Percentiles rank a stretch among this genome's conserved stretches.
Evolutionary conservation across 352 stramenopile genomes (phyloP).

Genomic region (Globisporangium cederbergense): DNA sequence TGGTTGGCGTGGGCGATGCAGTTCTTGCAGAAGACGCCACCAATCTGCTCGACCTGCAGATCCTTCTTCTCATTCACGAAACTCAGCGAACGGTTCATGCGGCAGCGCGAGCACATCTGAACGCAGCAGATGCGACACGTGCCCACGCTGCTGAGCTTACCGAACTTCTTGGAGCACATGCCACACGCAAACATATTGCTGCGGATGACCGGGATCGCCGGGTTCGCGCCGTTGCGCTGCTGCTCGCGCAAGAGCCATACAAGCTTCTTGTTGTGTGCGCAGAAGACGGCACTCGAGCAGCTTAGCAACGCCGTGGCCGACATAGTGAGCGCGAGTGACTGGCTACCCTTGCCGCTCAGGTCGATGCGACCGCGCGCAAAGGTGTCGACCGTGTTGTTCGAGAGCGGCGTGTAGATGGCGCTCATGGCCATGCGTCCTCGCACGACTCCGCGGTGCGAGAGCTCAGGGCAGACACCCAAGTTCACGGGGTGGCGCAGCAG

Average conservation of each 20-base stretch:
- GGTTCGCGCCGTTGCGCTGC: slow-evolving; percentile 14
- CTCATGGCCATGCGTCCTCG: slow-evolving; percentile 10
- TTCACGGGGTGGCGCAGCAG: slow-evolving; percentile 14
- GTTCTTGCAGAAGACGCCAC: slow-evolving; percentile 29
- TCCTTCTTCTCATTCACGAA: slow-evolving; percentile 20
- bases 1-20: slow-evolving; percentile 26
- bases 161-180: slow-evolving; percentile 26
- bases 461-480: not conserved
- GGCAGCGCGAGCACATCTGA: slow-evolving; percentile 29
- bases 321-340: not conserved
- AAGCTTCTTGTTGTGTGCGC: slow-evolving; percentile 35
- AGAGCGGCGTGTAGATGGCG: slow-evolving; percentile 11
- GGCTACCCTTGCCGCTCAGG: not conserved
- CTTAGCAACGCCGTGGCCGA: slow-evolving; percentile 18
- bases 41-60: slow-evolving; percentile 19
- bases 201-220: not conserved
- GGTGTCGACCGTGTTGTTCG: slow-evolving; percentile 15
- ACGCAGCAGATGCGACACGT: slow-evolving; percentile 27
- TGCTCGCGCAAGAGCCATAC: slow-evolving; percentile 22
- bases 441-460: not conserved
- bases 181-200: slow-evolving; percentile 19
- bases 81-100: slow-evolving; percentile 23
- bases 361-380: slow-evolving; percentile 7
- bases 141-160: slow-evolving; percentile 20
- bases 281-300: slow-evolving; percentile 15